phyloP scores from a whole-genome alignment of 768 basidiomycete genomes.

The Podaxis sp. region DNA sequence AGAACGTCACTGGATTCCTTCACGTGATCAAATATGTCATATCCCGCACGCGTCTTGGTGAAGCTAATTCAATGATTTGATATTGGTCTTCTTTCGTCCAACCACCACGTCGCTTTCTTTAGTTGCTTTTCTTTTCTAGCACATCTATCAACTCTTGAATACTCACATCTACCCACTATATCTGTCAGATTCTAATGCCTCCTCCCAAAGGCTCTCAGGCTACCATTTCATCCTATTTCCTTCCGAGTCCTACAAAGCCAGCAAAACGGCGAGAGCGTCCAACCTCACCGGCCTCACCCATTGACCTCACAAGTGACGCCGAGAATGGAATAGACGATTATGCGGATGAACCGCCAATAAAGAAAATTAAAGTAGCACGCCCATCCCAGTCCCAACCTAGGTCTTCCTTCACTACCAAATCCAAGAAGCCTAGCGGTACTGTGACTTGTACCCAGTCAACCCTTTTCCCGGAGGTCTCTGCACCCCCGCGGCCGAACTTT shows the following conservation, averaged over 20 bases:
- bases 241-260: slow-evolving; percentile 17
- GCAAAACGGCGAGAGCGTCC: slow-evolving; percentile 27
- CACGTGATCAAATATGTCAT: slow-evolving; percentile 5
- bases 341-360: slow-evolving; percentile 26
- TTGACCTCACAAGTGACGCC: slow-evolving; percentile 55
- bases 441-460: slow-evolving; percentile 4
- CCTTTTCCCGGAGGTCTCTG: background rate
- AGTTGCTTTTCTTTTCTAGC: background rate
- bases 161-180: background rate
- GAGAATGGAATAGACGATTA: slow-evolving; percentile 22
- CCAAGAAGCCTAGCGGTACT: background rate
- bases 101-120: background rate
- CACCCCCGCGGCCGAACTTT: background rate
- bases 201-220: slow-evolving; percentile 25
- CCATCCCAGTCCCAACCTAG: slow-evolving; percentile 8
- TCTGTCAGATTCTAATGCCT: slow-evolving; percentile 16
- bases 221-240: slow-evolving; percentile 41
- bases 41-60: background rate
- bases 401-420: background rate
- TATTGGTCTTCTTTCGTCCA: background rate
- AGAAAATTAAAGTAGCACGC: slow-evolving; percentile 13
- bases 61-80: background rate
- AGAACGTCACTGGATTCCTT: background rate
- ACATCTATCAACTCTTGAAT: background rate
- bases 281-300: slow-evolving; percentile 31